phyloP scores from a whole-genome alignment of 495 filamentous ascomycete species.

The Penicillium soppii region DNA sequence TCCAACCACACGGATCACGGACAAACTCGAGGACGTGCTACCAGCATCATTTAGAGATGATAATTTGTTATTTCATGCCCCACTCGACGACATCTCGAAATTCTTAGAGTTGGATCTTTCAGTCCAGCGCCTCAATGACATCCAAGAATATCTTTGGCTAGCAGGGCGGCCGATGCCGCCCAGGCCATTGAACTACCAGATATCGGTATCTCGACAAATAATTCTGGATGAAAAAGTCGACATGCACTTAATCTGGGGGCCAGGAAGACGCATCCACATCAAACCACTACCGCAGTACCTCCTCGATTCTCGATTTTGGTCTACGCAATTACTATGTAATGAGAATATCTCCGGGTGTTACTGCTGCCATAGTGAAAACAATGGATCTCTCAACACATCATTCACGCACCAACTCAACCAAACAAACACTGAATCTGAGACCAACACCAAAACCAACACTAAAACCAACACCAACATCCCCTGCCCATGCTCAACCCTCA shows the following conservation, averaged over 20 bases:
- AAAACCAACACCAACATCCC: not conserved
- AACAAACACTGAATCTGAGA: too few relatives aligned
- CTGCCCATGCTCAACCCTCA: not conserved
- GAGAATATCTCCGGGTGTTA: not conserved
- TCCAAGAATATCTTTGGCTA: slow-evolving; percentile 46
- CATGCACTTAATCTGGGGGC: slow-evolving; percentile 41
- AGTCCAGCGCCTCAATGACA: slow-evolving; percentile 24
- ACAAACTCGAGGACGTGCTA: not conserved
- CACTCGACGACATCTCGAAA: not conserved
- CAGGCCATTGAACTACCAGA: slow-evolving; percentile 48
- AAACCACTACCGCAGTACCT: slow-evolving; percentile 48
- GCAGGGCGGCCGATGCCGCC: slow-evolving; percentile 47
- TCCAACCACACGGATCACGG: not conserved
- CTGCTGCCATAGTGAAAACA: not conserved
- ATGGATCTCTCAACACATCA: not conserved
- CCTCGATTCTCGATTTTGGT: slow-evolving; percentile 42
- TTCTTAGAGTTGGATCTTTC: not conserved
- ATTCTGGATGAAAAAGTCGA: slow-evolving; percentile 41
- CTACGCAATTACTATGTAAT: slow-evolving; percentile 6
- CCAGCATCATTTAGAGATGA: not conserved
- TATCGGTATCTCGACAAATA: slow-evolving; percentile 38
- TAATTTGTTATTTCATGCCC: not conserved
- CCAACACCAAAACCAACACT: not conserved
- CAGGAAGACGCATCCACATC: slow-evolving; percentile 33
- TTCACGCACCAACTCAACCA: too few relatives aligned